Percentiles rank a stretch among this genome's conserved stretches.
These are phyloP conservation scores for Porpolomopsis calyptriformis DNA, from an alignment of 768 basidiomycete species.

Conservation along the genomic window DNA sequence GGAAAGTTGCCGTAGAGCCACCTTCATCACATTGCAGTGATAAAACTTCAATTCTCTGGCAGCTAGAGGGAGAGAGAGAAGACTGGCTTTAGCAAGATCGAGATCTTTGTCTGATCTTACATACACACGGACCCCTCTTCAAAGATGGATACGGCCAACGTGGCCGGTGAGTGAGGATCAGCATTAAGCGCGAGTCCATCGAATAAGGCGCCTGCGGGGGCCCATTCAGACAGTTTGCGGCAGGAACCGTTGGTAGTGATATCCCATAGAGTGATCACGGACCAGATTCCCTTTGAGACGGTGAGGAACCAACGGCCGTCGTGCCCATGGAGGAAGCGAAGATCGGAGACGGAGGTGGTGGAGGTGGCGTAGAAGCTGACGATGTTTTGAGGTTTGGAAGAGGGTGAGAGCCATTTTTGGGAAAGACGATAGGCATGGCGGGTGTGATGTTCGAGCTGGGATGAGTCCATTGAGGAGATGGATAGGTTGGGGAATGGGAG, in stretches of 20 bases:
- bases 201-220: conserved; percentile 41
- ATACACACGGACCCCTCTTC: conserved; percentile 31
- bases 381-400: conserved; percentile 10
- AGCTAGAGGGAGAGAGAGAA: conserved; percentile 16
- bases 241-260: conserved; percentile 18
- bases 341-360: conserved; percentile 37
- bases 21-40: conserved; percentile 12
- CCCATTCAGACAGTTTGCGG: conserved; percentile 39
- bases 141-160: conserved; percentile 41
- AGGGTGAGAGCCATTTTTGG: conserved; percentile 33
- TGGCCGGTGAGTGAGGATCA: conserved; percentile 33
- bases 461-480: conserved; percentile 26
- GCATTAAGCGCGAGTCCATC: conserved; percentile 41
- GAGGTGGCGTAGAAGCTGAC: conserved; percentile 23
- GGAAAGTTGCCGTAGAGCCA: conserved; percentile 13
- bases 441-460: conserved; percentile 37
- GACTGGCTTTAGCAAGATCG: conserved; percentile 9
- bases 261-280: conserved; percentile 45
- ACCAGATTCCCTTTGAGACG: conserved; percentile 54
- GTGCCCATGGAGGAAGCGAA: conserved; percentile 41
- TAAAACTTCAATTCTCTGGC: conserved; percentile 25
- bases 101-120: not conserved
- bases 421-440: conserved; percentile 37
- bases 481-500: conserved; percentile 39
- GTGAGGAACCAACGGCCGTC: conserved; percentile 38